Percentiles rank a stretch among this genome's conserved stretches.
Conservation (phyloP, 331 rosid genomes). For the Telfairia occidentalis region DNA sequence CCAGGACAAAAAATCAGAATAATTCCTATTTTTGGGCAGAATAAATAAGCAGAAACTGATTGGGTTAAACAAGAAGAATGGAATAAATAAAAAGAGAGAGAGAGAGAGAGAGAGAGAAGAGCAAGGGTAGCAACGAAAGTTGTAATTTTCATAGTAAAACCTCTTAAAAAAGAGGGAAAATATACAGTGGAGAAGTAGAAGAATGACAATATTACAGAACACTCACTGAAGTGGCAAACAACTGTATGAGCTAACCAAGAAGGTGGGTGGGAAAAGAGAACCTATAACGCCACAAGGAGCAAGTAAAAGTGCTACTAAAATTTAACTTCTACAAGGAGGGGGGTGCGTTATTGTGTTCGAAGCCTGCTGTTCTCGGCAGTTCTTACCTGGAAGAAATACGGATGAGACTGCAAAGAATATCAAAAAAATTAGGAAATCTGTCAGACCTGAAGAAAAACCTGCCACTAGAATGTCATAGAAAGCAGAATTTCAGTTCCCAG, state of each 20-base stretch:
- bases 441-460: neutral
- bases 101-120: neutral
- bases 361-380: slow-evolving; percentile 31
- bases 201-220: slow-evolving; percentile 10
- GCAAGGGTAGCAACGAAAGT: neutral
- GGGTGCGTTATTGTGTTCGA: slow-evolving; percentile 19
- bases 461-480: neutral
- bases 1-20: neutral
- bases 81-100: neutral
- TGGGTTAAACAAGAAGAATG: neutral
- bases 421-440: neutral
- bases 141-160: neutral
- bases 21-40: neutral
- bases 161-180: neutral
- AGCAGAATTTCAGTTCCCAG: no score
- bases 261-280: neutral
- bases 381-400: slow-evolving; percentile 39
- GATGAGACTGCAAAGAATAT: slow-evolving; percentile 30
- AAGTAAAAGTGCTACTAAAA: neutral
- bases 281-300: neutral
- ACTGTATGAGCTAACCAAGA: slow-evolving; percentile 1
- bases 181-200: neutral
- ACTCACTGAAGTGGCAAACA: neutral
- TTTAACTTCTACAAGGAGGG: neutral
- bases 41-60: neutral